Evolutionary conservation across 352 stramenopile genomes (phyloP), one percentile per base, ranked within the genome.

Genomic region (Paralagenidium karlingii): DNA sequence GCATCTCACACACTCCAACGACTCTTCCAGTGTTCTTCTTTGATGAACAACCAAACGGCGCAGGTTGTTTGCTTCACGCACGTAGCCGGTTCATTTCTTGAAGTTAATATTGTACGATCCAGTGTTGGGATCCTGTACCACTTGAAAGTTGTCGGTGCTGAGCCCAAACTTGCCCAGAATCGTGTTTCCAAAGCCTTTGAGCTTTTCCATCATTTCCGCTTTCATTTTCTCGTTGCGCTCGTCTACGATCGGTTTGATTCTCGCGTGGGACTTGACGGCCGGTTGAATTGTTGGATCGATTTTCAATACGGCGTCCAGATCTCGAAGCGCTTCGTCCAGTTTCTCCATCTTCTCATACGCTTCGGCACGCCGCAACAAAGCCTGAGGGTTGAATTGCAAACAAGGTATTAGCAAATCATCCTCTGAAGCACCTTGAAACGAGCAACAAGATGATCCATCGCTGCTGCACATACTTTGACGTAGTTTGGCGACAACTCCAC

Each of bases 111-210:
- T 98, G 73, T 99, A 99, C 24, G 87, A 96, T 27, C 95, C 96
- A 7, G 86, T 97, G 7, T 80, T 70, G 19, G 94, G 94, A 69
- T 99, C 94, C 73, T 99, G 82, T 8, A 97, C 83, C 50, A 98
- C 90, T 60, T 99, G 82, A 58, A 99, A 99, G 63, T 99, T 99
- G 71, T 99, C 95, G 18, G 98, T 85, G 60, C 88, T 98, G 49
- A 99, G 70, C 24, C 96, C 96, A 65, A 99, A 99, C 54, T 99
- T 98, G 45, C 95, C 90, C 15, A 99, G 64, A 34, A 99, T 81
- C 38, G 76, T 95, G 67, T 99, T 99, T 19, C 96, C 96, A 43
- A 99, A 90, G 39, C 98, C 96, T 62, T 99, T 99, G 40, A 99
- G 80, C 60, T 89, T 92, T 40, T 88, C 93, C 47, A 98, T 59